Evolutionary conservation across 148 eudicot species (phyloP).

Genomic region (Rhododendron henanense): DNA sequence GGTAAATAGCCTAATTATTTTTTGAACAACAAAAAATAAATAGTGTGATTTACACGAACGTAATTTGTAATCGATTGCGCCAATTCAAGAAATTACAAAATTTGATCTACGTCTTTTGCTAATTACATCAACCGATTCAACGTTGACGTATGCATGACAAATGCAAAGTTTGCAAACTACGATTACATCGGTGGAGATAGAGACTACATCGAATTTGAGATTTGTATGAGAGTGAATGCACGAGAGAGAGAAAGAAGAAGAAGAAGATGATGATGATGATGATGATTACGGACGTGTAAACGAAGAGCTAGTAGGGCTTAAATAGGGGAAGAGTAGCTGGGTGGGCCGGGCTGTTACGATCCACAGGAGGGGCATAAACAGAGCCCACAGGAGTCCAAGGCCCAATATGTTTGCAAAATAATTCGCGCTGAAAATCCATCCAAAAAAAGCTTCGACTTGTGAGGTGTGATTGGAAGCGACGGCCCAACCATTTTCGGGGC

Average conservation of each 20-base stretch:
- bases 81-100: not conserved
- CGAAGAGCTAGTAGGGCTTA: not conserved
- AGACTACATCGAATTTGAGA: constrained; percentile 31
- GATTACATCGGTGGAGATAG: constrained; percentile 29
- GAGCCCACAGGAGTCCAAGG: not conserved
- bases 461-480: not conserved
- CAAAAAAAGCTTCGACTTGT: not conserved
- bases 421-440: not conserved
- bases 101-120: not conserved
- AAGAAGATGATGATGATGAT: not conserved
- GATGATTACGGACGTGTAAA: not conserved
- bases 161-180: not conserved
- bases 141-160: not conserved
- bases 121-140: not conserved
- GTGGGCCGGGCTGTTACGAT: not conserved
- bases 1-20: not conserved
- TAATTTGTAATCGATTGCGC: not conserved
- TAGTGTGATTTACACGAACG: not conserved
- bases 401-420: not conserved
- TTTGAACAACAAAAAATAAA: too few relatives aligned
- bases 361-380: not conserved
- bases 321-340: not conserved
- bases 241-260: not conserved
- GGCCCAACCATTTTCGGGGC: not conserved
- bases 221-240: constrained; percentile 7